phyloP scores from a whole-genome alignment of 345 rosid species.

The Pugionium dolabratum region DNA sequence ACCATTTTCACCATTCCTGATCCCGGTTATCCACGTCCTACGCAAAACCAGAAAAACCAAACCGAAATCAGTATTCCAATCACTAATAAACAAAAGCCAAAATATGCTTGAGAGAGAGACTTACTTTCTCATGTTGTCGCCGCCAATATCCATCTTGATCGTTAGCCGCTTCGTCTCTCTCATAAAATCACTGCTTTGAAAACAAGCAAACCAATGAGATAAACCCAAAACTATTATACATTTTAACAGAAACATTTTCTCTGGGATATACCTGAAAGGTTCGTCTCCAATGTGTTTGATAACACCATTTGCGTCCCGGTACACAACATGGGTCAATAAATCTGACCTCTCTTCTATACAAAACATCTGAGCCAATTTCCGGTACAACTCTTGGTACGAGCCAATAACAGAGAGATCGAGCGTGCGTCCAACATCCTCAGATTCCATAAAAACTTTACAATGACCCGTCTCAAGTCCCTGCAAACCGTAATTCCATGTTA shows the following conservation, averaged over 20 bases:
- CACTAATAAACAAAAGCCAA: not conserved
- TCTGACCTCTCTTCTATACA: conserved; percentile 69
- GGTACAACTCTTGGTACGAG: conserved; percentile 75
- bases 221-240: not conserved
- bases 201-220: not conserved
- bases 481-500: conserved; percentile 52
- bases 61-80: conserved; percentile 22
- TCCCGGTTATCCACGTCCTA: conserved; percentile 73
- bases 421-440: conserved; percentile 85
- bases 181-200: conserved; percentile 58
- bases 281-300: conserved; percentile 68
- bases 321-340: conserved; percentile 58
- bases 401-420: conserved; percentile 72
- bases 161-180: conserved; percentile 72
- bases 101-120: conserved; percentile 3
- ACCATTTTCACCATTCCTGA: conserved; percentile 58
- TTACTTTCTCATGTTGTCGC: conserved; percentile 62
- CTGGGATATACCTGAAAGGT: conserved; percentile 65
- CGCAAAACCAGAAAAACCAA: conserved; percentile 14
- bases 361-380: conserved; percentile 73
- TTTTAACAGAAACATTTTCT: not conserved
- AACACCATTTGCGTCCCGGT: conserved; percentile 64
- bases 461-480: conserved; percentile 62
- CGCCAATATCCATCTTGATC: conserved; percentile 57
- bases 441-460: conserved; percentile 92